phyloP scores from a whole-genome alignment of 2,329 filamentous ascomycete species.

The Coniosporium tulheliwenetii region DNA sequence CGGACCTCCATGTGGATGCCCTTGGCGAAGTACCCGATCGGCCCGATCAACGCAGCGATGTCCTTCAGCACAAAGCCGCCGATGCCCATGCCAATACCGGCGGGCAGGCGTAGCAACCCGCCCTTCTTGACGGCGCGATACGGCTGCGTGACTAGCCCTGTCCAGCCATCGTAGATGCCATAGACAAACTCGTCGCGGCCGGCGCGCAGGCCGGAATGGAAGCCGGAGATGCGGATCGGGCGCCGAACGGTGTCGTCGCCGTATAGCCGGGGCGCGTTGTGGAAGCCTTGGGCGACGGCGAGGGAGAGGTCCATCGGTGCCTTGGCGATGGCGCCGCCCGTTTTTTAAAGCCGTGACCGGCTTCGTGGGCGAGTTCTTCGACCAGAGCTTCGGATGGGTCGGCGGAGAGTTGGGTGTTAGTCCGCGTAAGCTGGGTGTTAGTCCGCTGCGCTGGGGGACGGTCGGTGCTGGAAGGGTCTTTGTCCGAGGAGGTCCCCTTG shows the following conservation, averaged over 20 bases:
- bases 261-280: conserved; percentile 55
- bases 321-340: conserved; percentile 34
- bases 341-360: conserved; percentile 37
- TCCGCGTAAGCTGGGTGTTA: neutral
- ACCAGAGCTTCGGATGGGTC: conserved; percentile 12
- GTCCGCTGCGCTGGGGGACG: neutral
- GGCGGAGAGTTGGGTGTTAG: conserved; percentile 7
- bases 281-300: conserved; percentile 51
- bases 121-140: conserved; percentile 51
- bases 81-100: conserved; percentile 70
- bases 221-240: conserved; percentile 47
- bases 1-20: conserved; percentile 66
- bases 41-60: conserved; percentile 45
- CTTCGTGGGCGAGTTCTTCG: conserved; percentile 28
- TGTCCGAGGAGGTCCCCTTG: neutral
- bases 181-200: conserved; percentile 47
- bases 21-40: conserved; percentile 72
- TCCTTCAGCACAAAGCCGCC: conserved; percentile 71
- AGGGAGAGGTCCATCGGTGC: conserved; percentile 47
- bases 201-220: conserved; percentile 48
- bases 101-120: conserved; percentile 51
- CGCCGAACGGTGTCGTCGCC: conserved; percentile 54
- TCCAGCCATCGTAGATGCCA: conserved; percentile 67
- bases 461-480: neutral
- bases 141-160: conserved; percentile 68